Evolutionary conservation across 23 red algal species (phyloP), one percentile per base, ranked within the genome.

Genomic region (Gracilariopsis chorda): DNA sequence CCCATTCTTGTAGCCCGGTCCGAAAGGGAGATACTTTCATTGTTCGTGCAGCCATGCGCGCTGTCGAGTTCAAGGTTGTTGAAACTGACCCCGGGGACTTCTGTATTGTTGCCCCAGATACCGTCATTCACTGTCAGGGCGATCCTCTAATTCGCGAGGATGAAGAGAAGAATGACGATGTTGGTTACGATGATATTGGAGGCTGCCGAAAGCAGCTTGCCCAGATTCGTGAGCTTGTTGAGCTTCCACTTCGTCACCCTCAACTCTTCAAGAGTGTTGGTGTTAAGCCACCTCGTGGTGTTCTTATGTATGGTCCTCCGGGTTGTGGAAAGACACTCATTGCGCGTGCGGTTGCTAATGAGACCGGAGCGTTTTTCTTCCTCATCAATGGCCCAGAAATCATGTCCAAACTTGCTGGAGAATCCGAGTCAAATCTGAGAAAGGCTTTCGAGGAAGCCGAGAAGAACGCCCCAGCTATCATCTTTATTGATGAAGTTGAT

Each of bases 381-480:
- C 84, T 99, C 20, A 99, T 99, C 39, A 99, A 99, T 36, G 97
- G 97, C 17, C 97, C 97, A 4, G 97, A 99, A 75, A 99, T 99
- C 40, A 99, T 99, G 97, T 93, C 87, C 37, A 99, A 99, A 61
- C 59, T 99, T 34, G 97, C 97, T 3, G 97, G 97, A 25, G 97
- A 99, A 51, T 96, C 97, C 11, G 97, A 99, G 41, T 90, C 88
- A 17, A 99, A 99, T 55, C 76, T 99, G 32, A 72, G 97, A 43
- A 99, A 99, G 71, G 97, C 97, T 7, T 99, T 99, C 70, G 97
- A 99, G 84, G 97, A 99, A 73, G 97, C 97, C 46, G 97, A 99
- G 69, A 99, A 99, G 78, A 99, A 99, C 36, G 88, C 97, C n/a
- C 97, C 97, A 2, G 83, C 97, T 16, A 99, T 99, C 63, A 96